Evolutionary conservation across 2,329 filamentous ascomycete genomes (phyloP).

Genomic region (Colletotrichum limetticola): DNA sequence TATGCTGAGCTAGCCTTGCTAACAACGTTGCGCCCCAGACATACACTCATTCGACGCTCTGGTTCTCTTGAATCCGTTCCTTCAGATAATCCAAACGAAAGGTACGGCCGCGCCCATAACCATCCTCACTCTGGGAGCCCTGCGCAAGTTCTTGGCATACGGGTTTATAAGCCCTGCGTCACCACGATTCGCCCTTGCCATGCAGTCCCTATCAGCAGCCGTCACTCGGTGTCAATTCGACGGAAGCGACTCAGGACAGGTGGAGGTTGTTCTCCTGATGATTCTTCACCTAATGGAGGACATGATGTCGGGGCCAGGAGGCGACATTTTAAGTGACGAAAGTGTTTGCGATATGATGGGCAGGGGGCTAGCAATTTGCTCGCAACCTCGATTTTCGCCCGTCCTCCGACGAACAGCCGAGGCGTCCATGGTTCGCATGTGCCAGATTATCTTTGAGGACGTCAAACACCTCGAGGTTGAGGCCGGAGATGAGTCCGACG

Average conservation of each 20-base stretch:
- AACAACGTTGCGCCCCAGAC: slow-evolving; percentile 62
- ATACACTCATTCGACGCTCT: slow-evolving; percentile 91
- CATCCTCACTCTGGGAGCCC: slow-evolving; percentile 89
- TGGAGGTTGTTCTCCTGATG: slow-evolving; percentile 93
- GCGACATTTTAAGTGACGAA: slow-evolving; percentile 94
- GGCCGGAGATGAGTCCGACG: slow-evolving; percentile 72
- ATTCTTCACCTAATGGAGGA: slow-evolving; percentile 98
- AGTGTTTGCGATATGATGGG: slow-evolving; percentile 99
- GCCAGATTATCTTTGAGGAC: slow-evolving; percentile 96
- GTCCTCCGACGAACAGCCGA: slow-evolving; percentile 91
- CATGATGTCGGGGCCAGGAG: slow-evolving; percentile 94
- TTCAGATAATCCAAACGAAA: slow-evolving; percentile 96
- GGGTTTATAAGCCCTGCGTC: slow-evolving; percentile 87
- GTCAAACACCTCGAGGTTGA: slow-evolving; percentile 88
- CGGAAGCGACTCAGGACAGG: slow-evolving; percentile 92
- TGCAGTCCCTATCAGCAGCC: slow-evolving; percentile 93
- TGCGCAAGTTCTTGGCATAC: slow-evolving; percentile 97
- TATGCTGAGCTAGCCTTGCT: slow-evolving; percentile 34
- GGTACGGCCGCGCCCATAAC: slow-evolving; percentile 97
- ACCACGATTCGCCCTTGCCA: slow-evolving; percentile 88
- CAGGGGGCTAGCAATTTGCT: slow-evolving; percentile 95
- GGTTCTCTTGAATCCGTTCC: slow-evolving; percentile 88
- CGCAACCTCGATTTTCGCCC: slow-evolving; percentile 90
- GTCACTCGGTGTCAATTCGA: slow-evolving; percentile 99
- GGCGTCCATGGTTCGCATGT: slow-evolving; percentile 98